Conservation (phyloP, 495 filamentous ascomycete genomes). For the Barbatosphaeria neglecta region DNA sequence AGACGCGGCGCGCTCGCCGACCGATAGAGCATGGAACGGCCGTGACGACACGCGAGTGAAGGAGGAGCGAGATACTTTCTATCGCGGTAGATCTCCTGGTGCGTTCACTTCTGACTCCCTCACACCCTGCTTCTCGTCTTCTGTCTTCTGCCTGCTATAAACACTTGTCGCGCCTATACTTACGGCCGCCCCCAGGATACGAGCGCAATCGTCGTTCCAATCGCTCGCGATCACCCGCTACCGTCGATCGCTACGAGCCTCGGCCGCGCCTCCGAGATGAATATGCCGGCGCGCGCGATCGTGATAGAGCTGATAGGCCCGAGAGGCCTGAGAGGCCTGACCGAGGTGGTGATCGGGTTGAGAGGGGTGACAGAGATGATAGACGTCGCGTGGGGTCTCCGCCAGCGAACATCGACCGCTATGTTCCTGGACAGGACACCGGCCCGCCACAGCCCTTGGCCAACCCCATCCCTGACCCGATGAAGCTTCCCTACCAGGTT, state of each 20-base stretch:
- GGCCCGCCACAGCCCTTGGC: conserved; percentile 42
- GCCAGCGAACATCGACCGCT: conserved; percentile 80
- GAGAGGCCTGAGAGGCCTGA: background rate
- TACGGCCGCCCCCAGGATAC: conserved; percentile 11
- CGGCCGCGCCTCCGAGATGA: conserved; percentile 57
- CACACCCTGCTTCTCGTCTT: conserved; percentile 2
- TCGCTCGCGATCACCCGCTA: conserved; percentile 60
- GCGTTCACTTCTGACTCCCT: conserved; percentile 18
- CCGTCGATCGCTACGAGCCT: conserved; percentile 64
- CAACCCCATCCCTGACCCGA: conserved; percentile 72
- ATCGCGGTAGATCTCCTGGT: conserved; percentile 47
- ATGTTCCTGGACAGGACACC: conserved; percentile 75
- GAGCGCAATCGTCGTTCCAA: conserved; percentile 30
- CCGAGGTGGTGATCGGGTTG: conserved; percentile 28
- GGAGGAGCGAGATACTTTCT: conserved; percentile 41
- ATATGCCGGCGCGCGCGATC: conserved; percentile 47
- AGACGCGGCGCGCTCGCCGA: conserved; percentile 34
- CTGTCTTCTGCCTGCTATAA: background rate
- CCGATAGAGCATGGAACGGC: conserved; percentile 35
- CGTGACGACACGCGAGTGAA: conserved; percentile 35
- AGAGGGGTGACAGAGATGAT: conserved; percentile 16
- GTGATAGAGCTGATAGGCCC: conserved; percentile 1
- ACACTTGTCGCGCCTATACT: background rate
- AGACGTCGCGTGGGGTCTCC: conserved; percentile 44
- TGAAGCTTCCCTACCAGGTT: conserved; percentile 80